phyloP scores from a whole-genome alignment of 768 basidiomycete genomes.

The Amanita jacksonii region DNA sequence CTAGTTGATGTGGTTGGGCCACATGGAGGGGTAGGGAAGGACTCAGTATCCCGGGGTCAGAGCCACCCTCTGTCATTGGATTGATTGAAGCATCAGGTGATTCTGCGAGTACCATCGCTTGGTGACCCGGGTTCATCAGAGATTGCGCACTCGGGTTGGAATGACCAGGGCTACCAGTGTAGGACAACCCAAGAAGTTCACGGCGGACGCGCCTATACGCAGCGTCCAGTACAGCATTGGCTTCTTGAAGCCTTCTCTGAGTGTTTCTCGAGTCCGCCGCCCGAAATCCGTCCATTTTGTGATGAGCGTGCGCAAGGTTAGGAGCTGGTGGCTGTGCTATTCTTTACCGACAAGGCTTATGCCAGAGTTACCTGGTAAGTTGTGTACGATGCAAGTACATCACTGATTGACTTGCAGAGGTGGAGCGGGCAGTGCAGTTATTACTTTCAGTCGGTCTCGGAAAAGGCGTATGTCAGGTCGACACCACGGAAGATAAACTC shows the following conservation, averaged over 20 bases:
- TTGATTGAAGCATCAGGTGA: conserved; percentile 5
- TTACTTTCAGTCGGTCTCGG: conserved; percentile 42
- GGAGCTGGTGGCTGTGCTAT: conserved; percentile 6
- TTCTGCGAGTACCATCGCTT: conserved; percentile 26
- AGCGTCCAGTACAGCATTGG: no score
- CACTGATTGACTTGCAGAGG: conserved; percentile 34
- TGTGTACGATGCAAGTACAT: background rate
- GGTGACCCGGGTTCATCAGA: conserved; percentile 31
- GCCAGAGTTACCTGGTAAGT: conserved; percentile 48
- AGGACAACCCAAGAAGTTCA: conserved; percentile 35
- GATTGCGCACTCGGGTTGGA: conserved; percentile 12
- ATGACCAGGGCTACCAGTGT: conserved; percentile 13
- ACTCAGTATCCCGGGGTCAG: no score
- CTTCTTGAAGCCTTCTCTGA: no score
- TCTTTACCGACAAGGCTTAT: conserved; percentile 17
- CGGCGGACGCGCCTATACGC: conserved; percentile 31
- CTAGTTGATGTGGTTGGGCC: conserved; percentile 3
- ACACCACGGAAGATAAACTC: conserved; percentile 49
- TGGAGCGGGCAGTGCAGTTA: conserved; percentile 55
- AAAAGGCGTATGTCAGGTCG: conserved; percentile 45
- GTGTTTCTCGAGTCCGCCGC: no score
- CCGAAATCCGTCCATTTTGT: no score
- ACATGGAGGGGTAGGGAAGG: background rate
- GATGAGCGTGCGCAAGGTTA: background rate
- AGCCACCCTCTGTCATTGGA: background rate